Evolutionary conservation across 2,329 filamentous ascomycete species (phyloP), one percentile per base, ranked within the genome.

Genomic region (Blastomyces percursus): DNA sequence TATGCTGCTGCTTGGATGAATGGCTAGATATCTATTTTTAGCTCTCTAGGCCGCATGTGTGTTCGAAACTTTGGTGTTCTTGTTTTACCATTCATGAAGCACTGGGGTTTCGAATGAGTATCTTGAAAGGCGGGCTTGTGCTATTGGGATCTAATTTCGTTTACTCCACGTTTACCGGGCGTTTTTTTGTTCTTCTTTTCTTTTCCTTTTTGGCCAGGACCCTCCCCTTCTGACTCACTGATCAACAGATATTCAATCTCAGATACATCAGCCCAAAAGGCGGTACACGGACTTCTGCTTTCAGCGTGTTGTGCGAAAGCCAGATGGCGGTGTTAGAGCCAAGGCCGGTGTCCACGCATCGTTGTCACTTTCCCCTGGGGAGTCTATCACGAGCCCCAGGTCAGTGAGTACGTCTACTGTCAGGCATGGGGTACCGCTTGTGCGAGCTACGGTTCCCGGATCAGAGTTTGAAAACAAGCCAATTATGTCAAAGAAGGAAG

Each of bases 221-320:
- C 35, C 35, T 46, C 19, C 24, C 32, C 12, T 35, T 35, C 61
- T 64, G 12, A 67, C 60, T 35, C 14, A 44, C 40, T 56, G 6
- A 16, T 21, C 42, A 24, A 63, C 65, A 80, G 78, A 77, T 67
- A 79, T 80, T 52, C 76, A 79, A 66, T 74, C 75, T 42, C 73
- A 77, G 59, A 65, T 74, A 14, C 76, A 74, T 59, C 76, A 77
- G 64, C 76, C 72, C n/a, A 79, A 79, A 66, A 73, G 77, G 58
- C 75, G 78, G n/a, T 78, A 78, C 64, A 79, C 77, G 56, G 77
- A 79, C 67, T 79, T 77, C 65, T 73, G 78, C 66, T 80, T 79
- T 64, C 75, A 78, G 62, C 72, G 77, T 55, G 72, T 80, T 55
- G 71, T 71, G 35, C 65, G 70, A 60, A 67, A 64, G 63, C 65